Percentiles rank a stretch among this genome's conserved stretches.
Evolutionary conservation across 1,284 basidiomycete species (phyloP).

Genomic region (Amylostereum chailletii): DNA sequence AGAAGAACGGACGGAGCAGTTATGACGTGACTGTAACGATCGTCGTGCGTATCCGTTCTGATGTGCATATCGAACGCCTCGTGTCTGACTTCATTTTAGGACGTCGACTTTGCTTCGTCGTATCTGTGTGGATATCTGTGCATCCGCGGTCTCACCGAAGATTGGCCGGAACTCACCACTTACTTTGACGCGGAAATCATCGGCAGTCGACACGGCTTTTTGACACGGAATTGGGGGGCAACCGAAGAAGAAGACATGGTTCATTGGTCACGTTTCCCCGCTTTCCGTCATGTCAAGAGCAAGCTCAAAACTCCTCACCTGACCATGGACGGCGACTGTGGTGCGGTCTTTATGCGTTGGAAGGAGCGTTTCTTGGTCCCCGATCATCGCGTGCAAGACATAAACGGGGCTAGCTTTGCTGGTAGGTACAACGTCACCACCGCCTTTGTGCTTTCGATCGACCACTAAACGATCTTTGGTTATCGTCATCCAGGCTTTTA

Average conservation of each 20-base stretch:
- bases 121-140: slow-evolving; percentile 83
- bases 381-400: slow-evolving; percentile 88
- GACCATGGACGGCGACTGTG: slow-evolving; percentile 68
- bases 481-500: slow-evolving; percentile 57
- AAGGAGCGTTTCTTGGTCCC: slow-evolving; percentile 95
- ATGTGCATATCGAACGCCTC: not conserved
- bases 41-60: slow-evolving; percentile 43
- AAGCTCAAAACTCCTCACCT: slow-evolving; percentile 69
- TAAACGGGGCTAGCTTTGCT: slow-evolving; percentile 92
- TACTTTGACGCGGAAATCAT: slow-evolving; percentile 95
- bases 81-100: slow-evolving; percentile 31
- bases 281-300: slow-evolving; percentile 72
- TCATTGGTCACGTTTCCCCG: slow-evolving; percentile 87
- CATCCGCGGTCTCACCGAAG: slow-evolving; percentile 82
- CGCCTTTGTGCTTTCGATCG: slow-evolving; percentile 8
- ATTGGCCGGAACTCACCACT: slow-evolving; percentile 55
- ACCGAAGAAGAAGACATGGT: slow-evolving; percentile 83
- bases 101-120: slow-evolving; percentile 75
- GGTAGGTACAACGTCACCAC: slow-evolving; percentile 39
- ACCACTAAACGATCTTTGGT: slow-evolving; percentile 4
- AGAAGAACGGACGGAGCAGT: slow-evolving; percentile 76
- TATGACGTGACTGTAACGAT: slow-evolving; percentile 82
- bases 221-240: slow-evolving; percentile 82
- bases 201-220: slow-evolving; percentile 78
- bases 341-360: slow-evolving; percentile 90